Evolutionary conservation across 2,329 filamentous ascomycete genomes (phyloP), one percentile per base, ranked within the genome.

Genomic region (Hypoxylon sp.): DNA sequence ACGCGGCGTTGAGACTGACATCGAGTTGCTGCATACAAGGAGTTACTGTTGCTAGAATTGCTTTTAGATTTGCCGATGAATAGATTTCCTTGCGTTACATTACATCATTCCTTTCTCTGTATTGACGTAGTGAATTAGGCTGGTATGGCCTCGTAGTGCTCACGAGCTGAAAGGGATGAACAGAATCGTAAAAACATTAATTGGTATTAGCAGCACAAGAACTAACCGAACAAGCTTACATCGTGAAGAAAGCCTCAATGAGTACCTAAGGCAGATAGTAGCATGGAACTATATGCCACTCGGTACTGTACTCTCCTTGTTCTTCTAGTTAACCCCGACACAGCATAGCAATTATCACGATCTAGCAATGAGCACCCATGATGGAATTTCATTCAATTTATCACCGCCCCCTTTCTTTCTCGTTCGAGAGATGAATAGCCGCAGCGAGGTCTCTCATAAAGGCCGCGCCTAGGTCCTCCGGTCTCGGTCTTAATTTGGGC

Each of bases 391-490:
- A 32, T 27, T 19, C 1, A 16, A 9, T 25, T 47, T 14, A 56
- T 16, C 8, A 14, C 23, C 27, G 23, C 8, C 39, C 14, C 11
- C 37, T 14, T 2, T 50, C 16, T 2, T 50, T 39, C 3, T 41
- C 37, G 3, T 19, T 19, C 1, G n/a, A 37, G 19, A 21, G 58
- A 25, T 57, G 34, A 19, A 66, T 66, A 39, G 66, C 66, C 3
- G 66, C 63, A 27, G 66, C 55, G 16, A 68, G 62, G 43, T 68
- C 59, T 60, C 63, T 62, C 63, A 68, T 63, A 58, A 68, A 68
- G 19, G 39, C 56, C 23, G 62, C 57, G 25, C 51, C 55, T 21
- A 61, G 19, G 5, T 58, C 47, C 5, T 65, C 62, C n/a, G 47
- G 53, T 12, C 8, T 56, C 11, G 41, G 39, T 30, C 29, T 59